Evolutionary conservation across 805 yeast genomes (phyloP), one percentile per base, ranked within the genome.

Genomic region (Tetrapisispora taiwanensis): DNA sequence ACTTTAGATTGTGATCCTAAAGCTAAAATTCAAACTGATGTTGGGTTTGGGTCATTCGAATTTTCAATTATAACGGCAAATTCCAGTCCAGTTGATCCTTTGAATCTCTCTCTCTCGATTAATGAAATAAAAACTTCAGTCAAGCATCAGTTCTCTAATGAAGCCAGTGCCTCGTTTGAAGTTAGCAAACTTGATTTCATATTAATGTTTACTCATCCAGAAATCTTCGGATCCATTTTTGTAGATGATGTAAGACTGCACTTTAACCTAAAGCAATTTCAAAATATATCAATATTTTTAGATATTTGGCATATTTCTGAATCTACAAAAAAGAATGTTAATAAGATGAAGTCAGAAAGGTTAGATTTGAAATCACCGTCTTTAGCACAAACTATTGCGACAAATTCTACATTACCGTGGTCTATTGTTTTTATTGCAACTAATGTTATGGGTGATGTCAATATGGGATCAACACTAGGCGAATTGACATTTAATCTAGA

Each of bases 81-180:
- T 8, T 54, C 59, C n/a, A 65, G 66, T 39, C 53, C 61, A 12
- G 50, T 70, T 4, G 68, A 69, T 26, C 68, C 72, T 3, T 46
- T 78, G 10, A 61, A 74, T 2, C 59, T 74, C 4, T 58, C 78
- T 0, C 58, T 79, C 2, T 69, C 72, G 14, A 49, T 87, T 15
- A 69, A 71, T n/a, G 70, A 76, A 2, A 62, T 87, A 4, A 69
- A 75, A 18, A 84, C 90, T 0, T 79, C 89, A 0, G 66, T 92
- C 30, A 95, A 87, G 55, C 98, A 92, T 61, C 79, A 85, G 14
- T 92, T 86, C 57, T 90, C 97, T 0, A 75, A 95, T 48, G 95
- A 87, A 49, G 74, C 83, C 0, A 87, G 95, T 68, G 95, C 94
- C 0, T 79, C 84, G 3, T 60, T 85, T 26, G 52, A 58, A 1